phyloP scores from a whole-genome alignment of 2,329 filamentous ascomycete genomes.

The Pseudogymnoascus destructans region DNA sequence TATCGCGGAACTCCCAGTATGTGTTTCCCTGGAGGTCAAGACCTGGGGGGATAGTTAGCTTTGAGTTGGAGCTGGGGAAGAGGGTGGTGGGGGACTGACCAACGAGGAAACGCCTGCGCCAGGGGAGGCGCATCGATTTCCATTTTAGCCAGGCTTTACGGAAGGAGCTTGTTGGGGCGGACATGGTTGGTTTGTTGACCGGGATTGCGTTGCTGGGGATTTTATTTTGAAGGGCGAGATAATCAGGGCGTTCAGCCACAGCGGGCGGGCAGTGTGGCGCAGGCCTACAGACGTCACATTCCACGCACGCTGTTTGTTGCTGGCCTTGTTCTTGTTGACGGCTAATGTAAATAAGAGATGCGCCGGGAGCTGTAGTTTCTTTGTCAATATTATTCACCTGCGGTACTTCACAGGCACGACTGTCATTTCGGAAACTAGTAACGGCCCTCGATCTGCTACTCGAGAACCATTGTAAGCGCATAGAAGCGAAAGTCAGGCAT shows the following conservation, averaged over 20 bases:
- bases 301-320: conserved; percentile 5
- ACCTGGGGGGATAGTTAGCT: conserved; percentile 30
- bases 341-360: conserved; percentile 5
- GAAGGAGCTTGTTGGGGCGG: conserved; percentile 5
- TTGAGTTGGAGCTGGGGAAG: neutral
- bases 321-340: neutral
- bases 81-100: conserved; percentile 31
- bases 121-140: conserved; percentile 49
- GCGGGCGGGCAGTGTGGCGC: conserved; percentile 1
- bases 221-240: neutral
- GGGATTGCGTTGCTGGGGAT: neutral
- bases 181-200: conserved; percentile 1
- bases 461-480: neutral
- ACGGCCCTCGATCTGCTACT: neutral
- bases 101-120: conserved; percentile 49
- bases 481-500: neutral
- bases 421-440: neutral
- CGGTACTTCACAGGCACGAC: neutral
- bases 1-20: conserved; percentile 53
- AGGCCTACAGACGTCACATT: conserved; percentile 7
- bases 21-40: conserved; percentile 54
- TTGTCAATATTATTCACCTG: neutral
- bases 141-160: conserved; percentile 40
- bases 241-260: conserved; percentile 6
- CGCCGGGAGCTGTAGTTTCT: neutral